Percentiles rank a stretch among this genome's conserved stretches.
Evolutionary conservation across 2,329 filamentous ascomycete genomes (phyloP).

Genomic region (Hypocrella siamensis): DNA sequence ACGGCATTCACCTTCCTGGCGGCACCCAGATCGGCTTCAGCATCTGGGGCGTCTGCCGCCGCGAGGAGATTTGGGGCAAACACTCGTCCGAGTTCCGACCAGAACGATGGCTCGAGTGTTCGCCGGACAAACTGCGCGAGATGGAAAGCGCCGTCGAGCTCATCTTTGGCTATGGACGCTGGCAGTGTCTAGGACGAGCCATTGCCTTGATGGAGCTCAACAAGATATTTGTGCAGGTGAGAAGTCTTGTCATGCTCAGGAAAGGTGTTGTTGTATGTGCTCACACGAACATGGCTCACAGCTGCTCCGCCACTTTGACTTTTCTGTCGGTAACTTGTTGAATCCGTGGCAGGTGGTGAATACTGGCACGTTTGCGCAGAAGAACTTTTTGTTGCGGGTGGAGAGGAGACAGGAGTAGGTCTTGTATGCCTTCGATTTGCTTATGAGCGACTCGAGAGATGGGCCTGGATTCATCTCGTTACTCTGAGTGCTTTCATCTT

Average conservation of each 20-base stretch:
- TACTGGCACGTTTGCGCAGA: constrained; percentile 1
- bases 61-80: constrained; percentile 15
- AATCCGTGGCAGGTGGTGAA: constrained; percentile 4
- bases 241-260: too few species aligned
- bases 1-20: constrained; percentile 13
- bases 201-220: constrained; percentile 16
- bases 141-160: constrained; percentile 18
- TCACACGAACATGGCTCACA: neutral
- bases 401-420: neutral
- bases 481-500: too few species aligned
- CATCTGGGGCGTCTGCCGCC: constrained; percentile 15
- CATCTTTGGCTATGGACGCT: constrained; percentile 12
- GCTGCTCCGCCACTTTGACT: constrained; percentile 5
- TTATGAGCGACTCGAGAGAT: too few species aligned
- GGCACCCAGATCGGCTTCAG: constrained; percentile 16
- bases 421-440: too few species aligned
- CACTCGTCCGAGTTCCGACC: constrained; percentile 18
- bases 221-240: constrained; percentile 18
- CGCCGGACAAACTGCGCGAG: constrained; percentile 6
- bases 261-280: too few species aligned
- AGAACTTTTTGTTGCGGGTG: neutral
- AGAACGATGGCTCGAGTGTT: constrained; percentile 21
- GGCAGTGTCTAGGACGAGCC: constrained; percentile 14
- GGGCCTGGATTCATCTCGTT: too few species aligned
- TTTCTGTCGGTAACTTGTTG: constrained; percentile 2